Conservation (phyloP, 805 yeast species). For the Jamesozyma rosinii region DNA sequence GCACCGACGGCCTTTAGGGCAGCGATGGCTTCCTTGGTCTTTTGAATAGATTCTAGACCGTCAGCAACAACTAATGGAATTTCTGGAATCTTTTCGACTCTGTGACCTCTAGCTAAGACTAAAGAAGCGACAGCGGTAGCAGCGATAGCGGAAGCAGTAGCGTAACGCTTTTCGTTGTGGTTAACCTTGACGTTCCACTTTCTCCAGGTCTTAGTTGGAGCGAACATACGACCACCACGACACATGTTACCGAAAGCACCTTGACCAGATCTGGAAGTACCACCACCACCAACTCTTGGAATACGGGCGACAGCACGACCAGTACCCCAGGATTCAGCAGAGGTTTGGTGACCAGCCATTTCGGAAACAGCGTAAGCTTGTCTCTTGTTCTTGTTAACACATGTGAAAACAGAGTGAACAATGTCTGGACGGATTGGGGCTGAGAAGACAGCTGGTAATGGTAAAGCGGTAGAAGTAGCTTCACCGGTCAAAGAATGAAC, state of each 20-base stretch:
- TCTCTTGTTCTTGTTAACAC: slow-evolving; percentile 99
- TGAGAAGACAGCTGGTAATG: slow-evolving; percentile 97
- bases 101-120: slow-evolving; percentile 99
- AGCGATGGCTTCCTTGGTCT: slow-evolving; percentile 99
- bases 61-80: slow-evolving; percentile 94
- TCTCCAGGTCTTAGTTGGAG: slow-evolving; percentile 99
- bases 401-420: slow-evolving; percentile 97
- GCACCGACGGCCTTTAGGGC: slow-evolving; percentile 98
- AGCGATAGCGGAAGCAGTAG: slow-evolving; percentile 99
- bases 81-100: slow-evolving; percentile 95
- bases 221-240: slow-evolving; percentile 99
- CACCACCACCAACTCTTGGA: slow-evolving; percentile 99
- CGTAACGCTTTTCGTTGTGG: slow-evolving; percentile 99
- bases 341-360: slow-evolving; percentile 99
- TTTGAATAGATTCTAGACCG: slow-evolving; percentile 84
- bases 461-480: slow-evolving; percentile 71
- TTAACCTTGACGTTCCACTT: slow-evolving; percentile 99
- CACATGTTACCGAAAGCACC: slow-evolving; percentile 99
- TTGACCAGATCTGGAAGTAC: slow-evolving; percentile 99
- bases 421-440: slow-evolving; percentile 99
- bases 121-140: slow-evolving; percentile 97
- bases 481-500: slow-evolving; percentile 85
- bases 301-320: slow-evolving; percentile 99
- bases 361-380: slow-evolving; percentile 99
- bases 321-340: slow-evolving; percentile 99